phyloP scores from a whole-genome alignment of 129 eudicot genomes.

The Flaveria trinervia region DNA sequence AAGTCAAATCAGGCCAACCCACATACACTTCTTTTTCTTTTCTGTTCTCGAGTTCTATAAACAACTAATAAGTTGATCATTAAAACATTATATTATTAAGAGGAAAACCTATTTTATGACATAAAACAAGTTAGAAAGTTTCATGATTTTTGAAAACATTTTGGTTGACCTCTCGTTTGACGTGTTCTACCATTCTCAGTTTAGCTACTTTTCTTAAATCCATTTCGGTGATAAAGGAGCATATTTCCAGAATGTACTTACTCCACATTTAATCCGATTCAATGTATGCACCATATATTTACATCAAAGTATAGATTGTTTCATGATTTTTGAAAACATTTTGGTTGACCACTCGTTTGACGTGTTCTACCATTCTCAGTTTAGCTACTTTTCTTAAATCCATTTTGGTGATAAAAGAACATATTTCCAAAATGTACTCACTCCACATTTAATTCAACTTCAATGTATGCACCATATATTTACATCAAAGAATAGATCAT shows the following conservation, averaged over 20 bases:
- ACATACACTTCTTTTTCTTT: background rate
- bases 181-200: background rate
- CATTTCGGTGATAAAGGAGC: background rate
- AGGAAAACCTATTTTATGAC: background rate
- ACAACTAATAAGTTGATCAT: background rate
- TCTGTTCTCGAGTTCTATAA: background rate
- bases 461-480: background rate
- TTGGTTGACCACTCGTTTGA: background rate
- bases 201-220: background rate
- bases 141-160: background rate
- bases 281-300: background rate
- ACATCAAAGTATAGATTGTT: background rate
- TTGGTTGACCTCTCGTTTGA: background rate
- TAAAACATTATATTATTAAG: background rate
- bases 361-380: background rate
- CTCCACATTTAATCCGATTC: background rate
- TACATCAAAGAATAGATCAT: conserved; percentile 7
- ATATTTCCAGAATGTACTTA: background rate
- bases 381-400: background rate
- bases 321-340: background rate
- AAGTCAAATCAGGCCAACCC: background rate
- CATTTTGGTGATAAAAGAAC: background rate
- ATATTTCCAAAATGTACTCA: background rate
- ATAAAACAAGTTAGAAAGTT: background rate
- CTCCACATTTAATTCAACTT: background rate